These are phyloP conservation scores for Claviceps purpurea DNA, from an alignment of 2,329 filamentous ascomycete species.

Conservation along the genomic window DNA sequence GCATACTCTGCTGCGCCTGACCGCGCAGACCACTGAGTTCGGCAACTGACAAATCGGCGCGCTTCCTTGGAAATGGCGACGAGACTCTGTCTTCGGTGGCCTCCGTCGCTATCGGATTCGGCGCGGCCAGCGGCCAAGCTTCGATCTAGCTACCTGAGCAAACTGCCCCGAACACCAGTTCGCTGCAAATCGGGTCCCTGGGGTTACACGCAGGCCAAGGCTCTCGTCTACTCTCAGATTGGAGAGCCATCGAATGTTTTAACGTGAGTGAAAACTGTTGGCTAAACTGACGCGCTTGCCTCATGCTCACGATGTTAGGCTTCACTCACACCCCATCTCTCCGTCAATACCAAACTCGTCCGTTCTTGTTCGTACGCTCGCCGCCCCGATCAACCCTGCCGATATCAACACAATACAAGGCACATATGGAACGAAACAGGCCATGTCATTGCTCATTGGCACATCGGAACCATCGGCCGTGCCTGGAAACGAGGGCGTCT, in stretches of 20 bases:
- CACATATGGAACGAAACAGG: conserved; percentile 77
- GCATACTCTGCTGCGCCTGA: background rate
- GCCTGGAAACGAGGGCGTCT: conserved; percentile 84
- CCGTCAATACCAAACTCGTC: conserved; percentile 51
- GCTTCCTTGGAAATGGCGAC: conserved; percentile 11
- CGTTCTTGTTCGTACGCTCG: conserved; percentile 75
- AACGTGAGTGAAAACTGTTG: conserved; percentile 27
- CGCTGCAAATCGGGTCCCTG: conserved; percentile 49
- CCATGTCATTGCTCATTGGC: conserved; percentile 62
- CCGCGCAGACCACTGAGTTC: background rate
- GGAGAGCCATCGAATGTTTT: conserved; percentile 64
- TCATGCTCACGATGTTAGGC: conserved; percentile 21
- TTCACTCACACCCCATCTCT: conserved; percentile 66
- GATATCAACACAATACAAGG: conserved; percentile 98
- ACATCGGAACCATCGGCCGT: conserved; percentile 65
- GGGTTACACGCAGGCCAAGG: conserved; percentile 74
- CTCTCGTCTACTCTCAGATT: conserved; percentile 61
- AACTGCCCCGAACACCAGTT: conserved; percentile 15
- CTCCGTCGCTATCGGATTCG: conserved; percentile 11
- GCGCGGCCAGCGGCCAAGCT: conserved; percentile 11
- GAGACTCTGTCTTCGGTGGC: conserved; percentile 11
- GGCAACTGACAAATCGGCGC: background rate
- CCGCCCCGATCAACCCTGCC: conserved; percentile 87
- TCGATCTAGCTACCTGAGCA: conserved; percentile 6
- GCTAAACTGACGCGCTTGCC: background rate